Evolutionary conservation across 495 filamentous ascomycete species (phyloP), one percentile per base, ranked within the genome.

Genomic region (Hypoxylon fuscum): DNA sequence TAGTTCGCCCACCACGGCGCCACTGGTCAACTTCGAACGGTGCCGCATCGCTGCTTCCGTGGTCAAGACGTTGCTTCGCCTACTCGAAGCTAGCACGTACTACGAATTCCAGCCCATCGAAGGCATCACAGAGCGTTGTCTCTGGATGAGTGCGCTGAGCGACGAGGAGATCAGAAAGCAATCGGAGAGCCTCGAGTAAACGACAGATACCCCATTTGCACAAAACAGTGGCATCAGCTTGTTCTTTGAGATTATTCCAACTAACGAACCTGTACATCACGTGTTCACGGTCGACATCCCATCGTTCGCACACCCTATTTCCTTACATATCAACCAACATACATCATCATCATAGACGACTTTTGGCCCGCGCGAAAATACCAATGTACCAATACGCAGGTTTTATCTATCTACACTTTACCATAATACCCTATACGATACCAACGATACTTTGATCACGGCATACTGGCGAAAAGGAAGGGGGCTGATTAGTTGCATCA

Each of bases 1-100:
- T 53, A 89, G 77, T 59, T 80, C 84, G 17, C 83, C 85, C 49
- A 84, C 83, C 11, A 83, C 82, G 12, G 90, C 92, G 61, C 85
- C 90, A 22, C 77, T 99, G 45, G 86, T 98, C 57, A 99, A 99
- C 71, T 98, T 98, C 71, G 96, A 98, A 75, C 87, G 93, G 52
- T 94, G 93, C 70, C 90, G 94, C 22, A 92, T 90, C 14, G 87
- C 92, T 21, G 96, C 96, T 1, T 83, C 85, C n/a, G 91, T 98
- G 55, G 90, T 98, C 55, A 98, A 99, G 80, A 94, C 87, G 65
- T 80, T 99, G 42, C 82, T 97, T 45, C 84, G 94, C 22, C 76
- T 97, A 27, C 87, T 98, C 29, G 95, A 98, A 69, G 90, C 92
- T n/a, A 97, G 92, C 73, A 88, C 88, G 21, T 88, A 92, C 55